These are phyloP conservation scores for Lepidium sativum DNA, from an alignment of 345 rosid species.

Conservation along the genomic window DNA sequence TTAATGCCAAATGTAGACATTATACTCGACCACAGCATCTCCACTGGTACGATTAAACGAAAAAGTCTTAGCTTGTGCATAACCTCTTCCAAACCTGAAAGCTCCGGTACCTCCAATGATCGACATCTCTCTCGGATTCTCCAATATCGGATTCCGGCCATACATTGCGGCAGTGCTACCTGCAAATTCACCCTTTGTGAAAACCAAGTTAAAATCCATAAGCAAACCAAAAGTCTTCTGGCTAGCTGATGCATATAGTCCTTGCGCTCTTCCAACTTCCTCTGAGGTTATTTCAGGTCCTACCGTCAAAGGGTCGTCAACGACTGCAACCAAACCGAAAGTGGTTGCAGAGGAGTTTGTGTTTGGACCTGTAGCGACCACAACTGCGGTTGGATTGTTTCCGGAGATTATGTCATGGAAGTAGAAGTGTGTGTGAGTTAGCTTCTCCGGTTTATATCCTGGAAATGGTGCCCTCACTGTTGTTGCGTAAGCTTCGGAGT, in stretches of 20 bases:
- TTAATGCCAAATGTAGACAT: slow-evolving; percentile 23
- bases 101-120: slow-evolving; percentile 44
- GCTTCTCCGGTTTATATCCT: neutral
- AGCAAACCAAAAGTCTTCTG: slow-evolving; percentile 26
- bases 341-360: slow-evolving; percentile 28
- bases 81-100: slow-evolving; percentile 46
- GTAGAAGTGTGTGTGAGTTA: slow-evolving; percentile 4
- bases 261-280: slow-evolving; percentile 46
- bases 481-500: neutral
- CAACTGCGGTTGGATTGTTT: neutral
- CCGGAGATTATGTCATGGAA: neutral
- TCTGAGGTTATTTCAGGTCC: slow-evolving; percentile 35
- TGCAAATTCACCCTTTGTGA: slow-evolving; percentile 35
- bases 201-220: slow-evolving; percentile 38
- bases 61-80: slow-evolving; percentile 31
- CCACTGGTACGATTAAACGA: slow-evolving; percentile 24
- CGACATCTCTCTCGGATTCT: slow-evolving; percentile 40
- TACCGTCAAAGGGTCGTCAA: slow-evolving; percentile 39
- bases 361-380: neutral
- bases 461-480: neutral
- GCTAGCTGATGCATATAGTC: slow-evolving; percentile 25
- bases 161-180: slow-evolving; percentile 42
- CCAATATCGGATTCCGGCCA: slow-evolving; percentile 27
- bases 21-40: slow-evolving; percentile 42
- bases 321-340: slow-evolving; percentile 33